Evolutionary conservation across 2,329 filamentous ascomycete genomes (phyloP).

Genomic region (Fusarium sp.): DNA sequence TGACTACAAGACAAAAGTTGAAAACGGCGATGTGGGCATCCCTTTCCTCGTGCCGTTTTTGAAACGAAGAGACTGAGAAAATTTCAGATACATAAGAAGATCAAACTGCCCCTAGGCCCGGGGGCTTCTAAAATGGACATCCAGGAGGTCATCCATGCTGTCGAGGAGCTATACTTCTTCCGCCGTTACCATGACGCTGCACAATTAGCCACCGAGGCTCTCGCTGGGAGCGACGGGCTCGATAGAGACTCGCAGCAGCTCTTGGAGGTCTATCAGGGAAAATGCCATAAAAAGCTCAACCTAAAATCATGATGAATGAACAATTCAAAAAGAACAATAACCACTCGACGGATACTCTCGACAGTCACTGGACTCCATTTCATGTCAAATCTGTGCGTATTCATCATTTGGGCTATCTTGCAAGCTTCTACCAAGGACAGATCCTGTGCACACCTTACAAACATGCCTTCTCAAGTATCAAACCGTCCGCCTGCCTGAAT

Average conservation of each 20-base stretch:
- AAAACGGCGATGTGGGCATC: constrained; percentile 64
- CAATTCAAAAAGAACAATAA: background rate
- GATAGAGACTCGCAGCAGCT: constrained; percentile 58
- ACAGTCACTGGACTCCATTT: background rate
- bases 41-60: background rate
- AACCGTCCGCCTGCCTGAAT: background rate
- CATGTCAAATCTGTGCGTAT: background rate
- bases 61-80: background rate
- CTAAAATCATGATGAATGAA: constrained; percentile 6
- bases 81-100: constrained; percentile 57
- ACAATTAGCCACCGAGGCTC: constrained; percentile 53
- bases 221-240: constrained; percentile 50
- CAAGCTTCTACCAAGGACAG: background rate
- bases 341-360: background rate
- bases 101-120: constrained; percentile 55
- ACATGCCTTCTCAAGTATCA: constrained; percentile 1
- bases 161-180: constrained; percentile 70
- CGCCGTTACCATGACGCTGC: constrained; percentile 59
- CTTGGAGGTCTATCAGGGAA: constrained; percentile 57
- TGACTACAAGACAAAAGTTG: constrained; percentile 61
- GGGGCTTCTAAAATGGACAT: constrained; percentile 58
- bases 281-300: constrained; percentile 52
- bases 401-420: constrained; percentile 1
- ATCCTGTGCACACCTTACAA: constrained; percentile 19
- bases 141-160: constrained; percentile 66